Percentiles rank a stretch among this genome's conserved stretches.
These are phyloP conservation scores for Elsinoe australis DNA, from an alignment of 2,329 filamentous ascomycete species.

Conservation along the genomic window DNA sequence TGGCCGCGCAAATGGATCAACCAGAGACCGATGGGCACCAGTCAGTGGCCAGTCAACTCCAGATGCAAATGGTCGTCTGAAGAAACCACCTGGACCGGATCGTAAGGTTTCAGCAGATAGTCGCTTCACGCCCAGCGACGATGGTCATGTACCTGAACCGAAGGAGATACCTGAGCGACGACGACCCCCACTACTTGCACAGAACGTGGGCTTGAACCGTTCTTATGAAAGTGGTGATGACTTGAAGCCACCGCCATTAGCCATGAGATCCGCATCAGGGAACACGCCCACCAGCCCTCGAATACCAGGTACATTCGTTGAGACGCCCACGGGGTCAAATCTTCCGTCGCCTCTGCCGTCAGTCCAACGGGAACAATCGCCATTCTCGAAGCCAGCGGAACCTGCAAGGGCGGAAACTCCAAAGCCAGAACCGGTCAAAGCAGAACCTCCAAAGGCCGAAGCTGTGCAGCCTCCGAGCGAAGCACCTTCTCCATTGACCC, in stretches of 20 bases:
- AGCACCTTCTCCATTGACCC: slow-evolving; percentile 13
- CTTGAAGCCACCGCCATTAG: slow-evolving; percentile 28
- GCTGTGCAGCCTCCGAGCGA: slow-evolving; percentile 15
- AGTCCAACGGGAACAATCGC: slow-evolving; percentile 9
- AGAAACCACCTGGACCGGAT: slow-evolving; percentile 12
- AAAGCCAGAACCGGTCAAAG: background rate
- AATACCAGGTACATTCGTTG: slow-evolving; percentile 19
- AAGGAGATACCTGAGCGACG: slow-evolving; percentile 50
- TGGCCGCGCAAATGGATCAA: slow-evolving; percentile 1
- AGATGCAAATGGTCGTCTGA: slow-evolving; percentile 6
- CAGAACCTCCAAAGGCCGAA: background rate
- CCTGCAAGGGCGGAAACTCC: background rate
- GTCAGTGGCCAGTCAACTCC: background rate
- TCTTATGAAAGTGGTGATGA: slow-evolving; percentile 22
- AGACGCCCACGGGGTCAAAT: slow-evolving; percentile 19
- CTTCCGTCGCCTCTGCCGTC: slow-evolving; percentile 13
- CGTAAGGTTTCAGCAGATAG: slow-evolving; percentile 13
- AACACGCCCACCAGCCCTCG: slow-evolving; percentile 16
- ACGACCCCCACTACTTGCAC: slow-evolving; percentile 58
- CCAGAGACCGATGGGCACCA: slow-evolving; percentile 8
- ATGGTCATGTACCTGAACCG: slow-evolving; percentile 8
- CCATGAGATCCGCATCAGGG: slow-evolving; percentile 18
- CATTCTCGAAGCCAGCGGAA: slow-evolving; percentile 9
- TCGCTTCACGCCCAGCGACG: slow-evolving; percentile 8
- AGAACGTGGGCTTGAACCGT: slow-evolving; percentile 22